Evolutionary conservation across 805 yeast species (phyloP), one percentile per base, ranked within the genome.

Genomic region (Teunomyces pallodes): DNA sequence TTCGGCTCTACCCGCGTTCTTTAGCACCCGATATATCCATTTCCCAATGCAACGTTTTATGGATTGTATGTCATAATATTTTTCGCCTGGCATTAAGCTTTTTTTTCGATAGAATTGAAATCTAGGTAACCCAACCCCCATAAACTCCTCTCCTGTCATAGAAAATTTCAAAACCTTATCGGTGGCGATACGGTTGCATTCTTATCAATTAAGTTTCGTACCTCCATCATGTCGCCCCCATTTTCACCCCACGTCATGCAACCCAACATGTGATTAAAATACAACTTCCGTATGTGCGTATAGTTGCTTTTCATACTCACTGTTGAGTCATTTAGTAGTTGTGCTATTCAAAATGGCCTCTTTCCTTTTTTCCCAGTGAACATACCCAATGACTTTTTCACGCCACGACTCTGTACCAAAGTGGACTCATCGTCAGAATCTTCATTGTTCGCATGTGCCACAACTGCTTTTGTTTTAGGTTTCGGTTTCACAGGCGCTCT

Each of bases 391-490:
- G 44, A 12, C 26, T 44, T 48, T 30, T 48, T 48, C 17, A 41
- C 51, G 27, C 42, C 7, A 5, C 51, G 41, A 8, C 43, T 24
- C 39, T 26, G 41, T 10, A 33, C 38, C 24, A 44, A 32, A 24
- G 24, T 20, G 4, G 46, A 36, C 14, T 44, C 51, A 3, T 39
- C 47, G 12, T 45, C 47, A 2, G 45, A 41, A 8, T 47, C 47
- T 20, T 32, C 36, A 20, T n/a, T 39, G 10, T 33, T 27, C 5
- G 13, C 35, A 13, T 32, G 9, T 32, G 35, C 9, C 9, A 32
- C 13, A 4, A 8, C 14, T 12, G 7, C 10, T 9, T 32, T 32
- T 9, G 35, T 13, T 32, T 32, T 32, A 13, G 17, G 35, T 32
- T 32, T 32, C 17, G n/a, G 9, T 13, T 32, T 32, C 20, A n/a